Percentiles rank a stretch among this genome's conserved stretches.
These are phyloP conservation scores for Cryptococcus sp. DNA, from an alignment of 1,284 basidiomycete species.

Conservation along the genomic window DNA sequence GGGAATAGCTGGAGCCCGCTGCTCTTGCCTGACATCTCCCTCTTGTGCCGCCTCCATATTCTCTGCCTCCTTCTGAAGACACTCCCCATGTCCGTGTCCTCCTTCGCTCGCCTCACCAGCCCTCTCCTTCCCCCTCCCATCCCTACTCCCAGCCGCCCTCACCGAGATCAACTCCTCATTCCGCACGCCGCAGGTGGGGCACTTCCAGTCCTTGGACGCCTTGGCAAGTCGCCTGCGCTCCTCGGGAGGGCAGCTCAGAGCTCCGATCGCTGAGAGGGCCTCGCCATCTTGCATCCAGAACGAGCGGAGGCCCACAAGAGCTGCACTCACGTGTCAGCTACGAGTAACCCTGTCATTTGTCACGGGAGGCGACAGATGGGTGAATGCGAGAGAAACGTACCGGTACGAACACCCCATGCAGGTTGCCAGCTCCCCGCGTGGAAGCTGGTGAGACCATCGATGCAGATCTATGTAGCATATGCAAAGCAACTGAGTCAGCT, in stretches of 20 bases:
- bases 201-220: slow-evolving; percentile 77
- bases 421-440: slow-evolving; percentile 72
- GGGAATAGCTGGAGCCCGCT: too few relatives aligned
- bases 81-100: neutral
- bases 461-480: slow-evolving; percentile 68
- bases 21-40: neutral
- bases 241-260: slow-evolving; percentile 71
- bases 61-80: neutral
- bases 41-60: neutral
- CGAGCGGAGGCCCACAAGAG: slow-evolving; percentile 83
- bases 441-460: slow-evolving; percentile 77
- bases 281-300: slow-evolving; percentile 88
- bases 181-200: slow-evolving; percentile 66
- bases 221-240: slow-evolving; percentile 78
- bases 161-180: slow-evolving; percentile 64
- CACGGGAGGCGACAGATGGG: neutral
- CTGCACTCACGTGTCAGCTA: slow-evolving; percentile 49
- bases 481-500: neutral
- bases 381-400: slow-evolving; percentile 53
- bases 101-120: neutral
- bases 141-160: neutral
- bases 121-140: neutral
- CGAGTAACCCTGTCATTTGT: neutral
- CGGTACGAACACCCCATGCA: slow-evolving; percentile 94
- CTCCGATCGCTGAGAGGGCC: slow-evolving; percentile 84